Evolutionary conservation across 805 yeast genomes (phyloP).

Genomic region (Starmera amethionina): DNA sequence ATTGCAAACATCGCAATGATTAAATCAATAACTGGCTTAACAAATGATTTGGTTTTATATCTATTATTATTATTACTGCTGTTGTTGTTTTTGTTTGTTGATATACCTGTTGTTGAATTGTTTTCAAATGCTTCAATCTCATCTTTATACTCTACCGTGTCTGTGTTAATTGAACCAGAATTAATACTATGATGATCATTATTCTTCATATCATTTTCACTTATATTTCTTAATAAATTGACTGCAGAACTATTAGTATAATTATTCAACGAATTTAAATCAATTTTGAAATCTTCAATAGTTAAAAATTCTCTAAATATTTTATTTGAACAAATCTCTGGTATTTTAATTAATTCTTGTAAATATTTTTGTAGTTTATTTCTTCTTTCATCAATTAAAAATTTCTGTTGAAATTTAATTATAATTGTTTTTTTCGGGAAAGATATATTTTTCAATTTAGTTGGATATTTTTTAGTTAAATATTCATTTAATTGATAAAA

Average conservation of each 20-base stretch:
- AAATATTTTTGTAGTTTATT: constrained; percentile 54
- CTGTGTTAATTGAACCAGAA: too few species aligned
- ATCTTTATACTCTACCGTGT: too few species aligned
- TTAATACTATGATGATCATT: too few species aligned
- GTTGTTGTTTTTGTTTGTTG: neutral
- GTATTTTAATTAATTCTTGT: constrained; percentile 42
- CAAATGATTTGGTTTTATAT: constrained; percentile 33
- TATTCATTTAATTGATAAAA: constrained; percentile 65
- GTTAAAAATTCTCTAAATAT: constrained; percentile 73
- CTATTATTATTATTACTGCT: constrained; percentile 13
- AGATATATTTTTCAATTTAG: constrained; percentile 40
- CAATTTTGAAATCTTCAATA: constrained; percentile 11
- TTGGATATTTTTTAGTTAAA: constrained; percentile 40
- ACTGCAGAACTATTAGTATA: too few species aligned
- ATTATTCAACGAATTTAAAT: neutral
- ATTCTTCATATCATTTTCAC: too few species aligned
- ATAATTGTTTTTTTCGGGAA: constrained; percentile 50
- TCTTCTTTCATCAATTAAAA: constrained; percentile 56
- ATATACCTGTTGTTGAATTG: too few species aligned
- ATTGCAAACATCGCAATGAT: constrained; percentile 62
- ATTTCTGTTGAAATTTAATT: constrained; percentile 58
- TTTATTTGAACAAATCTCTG: constrained; percentile 64
- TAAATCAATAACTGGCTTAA: constrained; percentile 74
- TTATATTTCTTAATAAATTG: too few species aligned
- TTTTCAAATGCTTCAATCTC: too few species aligned